These are phyloP conservation scores for Pyrus betulifolia DNA, from an alignment of 306 rosid genomes.

Conservation along the genomic window DNA sequence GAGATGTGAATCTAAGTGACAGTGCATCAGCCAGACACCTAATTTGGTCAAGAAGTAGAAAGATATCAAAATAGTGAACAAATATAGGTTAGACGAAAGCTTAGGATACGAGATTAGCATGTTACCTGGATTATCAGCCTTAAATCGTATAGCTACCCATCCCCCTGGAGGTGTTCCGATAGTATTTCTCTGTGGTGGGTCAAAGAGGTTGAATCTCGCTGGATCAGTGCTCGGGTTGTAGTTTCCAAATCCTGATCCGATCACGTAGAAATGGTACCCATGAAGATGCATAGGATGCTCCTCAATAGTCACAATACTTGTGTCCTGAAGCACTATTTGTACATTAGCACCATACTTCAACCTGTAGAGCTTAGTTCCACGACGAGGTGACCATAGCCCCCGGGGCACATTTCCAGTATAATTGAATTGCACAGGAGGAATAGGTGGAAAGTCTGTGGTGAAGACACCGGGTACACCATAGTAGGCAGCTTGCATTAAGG, in stretches of 20 bases:
- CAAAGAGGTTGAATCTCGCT: slow-evolving; percentile 59
- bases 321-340: slow-evolving; percentile 76
- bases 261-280: slow-evolving; percentile 80
- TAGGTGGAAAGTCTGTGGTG: slow-evolving; percentile 78
- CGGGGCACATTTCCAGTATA: slow-evolving; percentile 80
- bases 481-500: slow-evolving; percentile 85
- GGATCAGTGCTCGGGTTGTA: slow-evolving; percentile 76
- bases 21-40: slow-evolving; percentile 91
- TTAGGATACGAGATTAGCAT: not conserved
- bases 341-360: slow-evolving; percentile 67
- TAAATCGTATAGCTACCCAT: slow-evolving; percentile 90
- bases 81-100: not conserved
- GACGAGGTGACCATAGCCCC: slow-evolving; percentile 49
- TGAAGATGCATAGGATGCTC: slow-evolving; percentile 96
- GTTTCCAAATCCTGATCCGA: slow-evolving; percentile 86
- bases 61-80: slow-evolving; percentile 6
- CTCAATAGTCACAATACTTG: slow-evolving; percentile 71
- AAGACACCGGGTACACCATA: slow-evolving; percentile 63
- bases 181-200: slow-evolving; percentile 80
- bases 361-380: slow-evolving; percentile 58
- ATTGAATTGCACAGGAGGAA: slow-evolving; percentile 66
- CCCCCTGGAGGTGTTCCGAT: slow-evolving; percentile 92
- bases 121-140: slow-evolving; percentile 89
- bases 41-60: slow-evolving; percentile 10
- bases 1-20: slow-evolving; percentile 82